Base-by-base conservation (phyloP, 768 basidiomycete species). In the Lentinula edodes region DNA sequence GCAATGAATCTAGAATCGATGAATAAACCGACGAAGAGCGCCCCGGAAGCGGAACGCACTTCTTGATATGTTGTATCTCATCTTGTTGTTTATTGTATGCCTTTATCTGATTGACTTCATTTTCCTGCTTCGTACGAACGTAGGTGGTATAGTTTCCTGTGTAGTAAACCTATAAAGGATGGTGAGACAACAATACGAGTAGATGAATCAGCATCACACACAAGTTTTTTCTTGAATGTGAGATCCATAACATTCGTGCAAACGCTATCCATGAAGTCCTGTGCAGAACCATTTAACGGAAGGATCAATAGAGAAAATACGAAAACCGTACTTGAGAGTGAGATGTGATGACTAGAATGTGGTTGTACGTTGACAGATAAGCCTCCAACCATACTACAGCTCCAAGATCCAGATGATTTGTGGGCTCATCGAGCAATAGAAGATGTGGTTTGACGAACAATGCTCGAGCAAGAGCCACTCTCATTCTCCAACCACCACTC, bases 21-120 rank as follows among this genome's bases (percentile, higher is more conserved):
- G 46, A 12, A 18, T 54, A 59, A 52, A 28, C 20, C 16, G 42
- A 20, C 63, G 32, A 35, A 39, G 16, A 39, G 41, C 51, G 23
- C 35, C 43, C 52, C 56, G 58, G 48, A 16, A 41, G 50, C 8
- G 28, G 59, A 15, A 74, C 83, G 59, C 70, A 95, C 95, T 96
- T 94, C 78, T 98, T 98, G 76, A 98, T 98, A 75, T 99, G 96
- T 23, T 85, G 85, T 67, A 98, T 98, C 76, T 98, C 96, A 52
- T 99, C 96, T 74, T 99, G 96, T 73, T 99, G 96, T 76, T 99
- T 99, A 68, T 87, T 71, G 75, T 98, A 99, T 57, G 96, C 97
- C 82, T 99, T 99, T 95, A 98, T 97, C 79, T 97, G 95, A 75
- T 98, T 99, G 71, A 95, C 89, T 80, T 99, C 96, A 80, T 99